A percentile compares a stretch with the other conserved stretches of the same genome.
Evolutionary conservation across 306 rosid species (phyloP).

Genomic region (Arachis hypogaea): DNA sequence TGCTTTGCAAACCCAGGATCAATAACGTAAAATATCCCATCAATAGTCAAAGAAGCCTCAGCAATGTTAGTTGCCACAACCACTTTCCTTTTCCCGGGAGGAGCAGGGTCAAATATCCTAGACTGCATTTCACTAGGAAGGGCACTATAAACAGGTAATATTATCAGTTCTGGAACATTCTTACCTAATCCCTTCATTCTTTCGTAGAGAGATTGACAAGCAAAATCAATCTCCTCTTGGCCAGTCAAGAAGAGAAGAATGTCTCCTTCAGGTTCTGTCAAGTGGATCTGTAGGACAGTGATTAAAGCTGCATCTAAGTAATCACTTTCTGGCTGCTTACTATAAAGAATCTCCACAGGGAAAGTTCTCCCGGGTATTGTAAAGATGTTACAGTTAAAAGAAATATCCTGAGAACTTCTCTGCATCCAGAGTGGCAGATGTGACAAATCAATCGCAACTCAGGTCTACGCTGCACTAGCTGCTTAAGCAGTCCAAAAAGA

Average conservation of each 20-base stretch:
- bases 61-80: no score
- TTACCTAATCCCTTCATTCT: constrained; percentile 82
- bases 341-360: constrained; percentile 79
- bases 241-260: constrained; percentile 91
- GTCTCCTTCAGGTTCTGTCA: constrained; percentile 91
- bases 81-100: no score
- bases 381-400: constrained; percentile 73
- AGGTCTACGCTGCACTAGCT: constrained; percentile 75
- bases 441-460: constrained; percentile 77
- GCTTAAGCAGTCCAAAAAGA: constrained; percentile 83
- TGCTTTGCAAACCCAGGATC: no score
- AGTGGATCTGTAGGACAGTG: constrained; percentile 83
- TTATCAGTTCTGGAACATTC: no score
- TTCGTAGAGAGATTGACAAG: constrained; percentile 85
- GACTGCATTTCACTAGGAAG: no score
- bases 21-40: no score
- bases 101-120: no score
- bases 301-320: constrained; percentile 76
- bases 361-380: constrained; percentile 88
- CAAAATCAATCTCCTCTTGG: constrained; percentile 90
- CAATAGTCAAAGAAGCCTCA: no score
- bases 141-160: no score
- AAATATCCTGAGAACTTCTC: constrained; percentile 88
- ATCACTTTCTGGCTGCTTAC: constrained; percentile 86
- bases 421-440: constrained; percentile 90